A percentile compares a stretch with the other conserved stretches of the same genome.
Conservation (phyloP, 2,329 filamentous ascomycete genomes). For the Dactylellina haptotyla region DNA sequence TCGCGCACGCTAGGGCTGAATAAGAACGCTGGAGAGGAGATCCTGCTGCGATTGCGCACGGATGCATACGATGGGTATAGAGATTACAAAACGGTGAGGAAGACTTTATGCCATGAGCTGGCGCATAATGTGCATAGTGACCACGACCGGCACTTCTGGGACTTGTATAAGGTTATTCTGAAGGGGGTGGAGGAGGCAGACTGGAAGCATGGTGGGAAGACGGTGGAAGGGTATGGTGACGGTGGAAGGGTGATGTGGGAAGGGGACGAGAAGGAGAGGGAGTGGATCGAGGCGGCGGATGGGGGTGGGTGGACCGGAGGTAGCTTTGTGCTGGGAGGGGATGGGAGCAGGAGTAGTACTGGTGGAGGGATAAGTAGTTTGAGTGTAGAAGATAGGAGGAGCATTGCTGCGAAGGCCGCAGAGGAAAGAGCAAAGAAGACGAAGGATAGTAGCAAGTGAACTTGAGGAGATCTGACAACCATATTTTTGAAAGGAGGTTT, state of each 20-base stretch:
- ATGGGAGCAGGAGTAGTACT: neutral
- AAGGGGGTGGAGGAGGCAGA: slow-evolving; percentile 82
- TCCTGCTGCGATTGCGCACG: slow-evolving; percentile 88
- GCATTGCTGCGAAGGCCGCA: slow-evolving; percentile 78
- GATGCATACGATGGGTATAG: slow-evolving; percentile 94
- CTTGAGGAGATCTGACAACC: neutral
- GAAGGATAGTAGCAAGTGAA: slow-evolving; percentile 59
- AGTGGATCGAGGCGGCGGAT: slow-evolving; percentile 65
- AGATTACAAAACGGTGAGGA: slow-evolving; percentile 89
- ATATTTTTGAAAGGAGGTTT: neutral
- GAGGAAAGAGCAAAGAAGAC: slow-evolving; percentile 72
- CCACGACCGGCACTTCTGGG: slow-evolving; percentile 90
- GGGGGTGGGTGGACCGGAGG: slow-evolving; percentile 81
- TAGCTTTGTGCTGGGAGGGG: slow-evolving; percentile 75
- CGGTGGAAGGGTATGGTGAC: slow-evolving; percentile 70
- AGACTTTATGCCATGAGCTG: slow-evolving; percentile 93
- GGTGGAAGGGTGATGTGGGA: slow-evolving; percentile 65
- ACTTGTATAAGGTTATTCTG: slow-evolving; percentile 80
- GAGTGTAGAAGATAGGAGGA: slow-evolving; percentile 72
- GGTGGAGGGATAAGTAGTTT: slow-evolving; percentile 60
- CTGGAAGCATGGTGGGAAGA: slow-evolving; percentile 77
- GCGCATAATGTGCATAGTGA: slow-evolving; percentile 88
- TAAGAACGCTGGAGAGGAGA: slow-evolving; percentile 85
- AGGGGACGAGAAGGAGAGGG: slow-evolving; percentile 61
- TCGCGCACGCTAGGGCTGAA: slow-evolving; percentile 79